phyloP scores from a whole-genome alignment of 1,284 basidiomycete species.

The Trametes pubescens region DNA sequence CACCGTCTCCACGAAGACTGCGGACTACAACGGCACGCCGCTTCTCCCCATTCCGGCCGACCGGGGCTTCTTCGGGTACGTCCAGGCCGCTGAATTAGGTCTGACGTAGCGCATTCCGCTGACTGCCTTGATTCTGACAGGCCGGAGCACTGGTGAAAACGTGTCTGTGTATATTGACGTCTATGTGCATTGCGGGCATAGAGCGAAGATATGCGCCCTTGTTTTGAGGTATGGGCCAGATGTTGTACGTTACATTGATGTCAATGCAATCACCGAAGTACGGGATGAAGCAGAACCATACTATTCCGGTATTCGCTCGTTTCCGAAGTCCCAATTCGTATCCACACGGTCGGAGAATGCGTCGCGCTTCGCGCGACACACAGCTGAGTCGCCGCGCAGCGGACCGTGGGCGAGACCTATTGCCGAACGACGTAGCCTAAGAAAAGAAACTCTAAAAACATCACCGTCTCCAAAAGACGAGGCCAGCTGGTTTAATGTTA shows the following conservation, averaged over 20 bases:
- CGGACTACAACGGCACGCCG: slow-evolving; percentile 38
- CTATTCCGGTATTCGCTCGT: too few relatives aligned
- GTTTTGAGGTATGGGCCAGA: neutral
- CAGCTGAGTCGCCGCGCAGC: too few relatives aligned
- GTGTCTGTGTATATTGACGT: neutral
- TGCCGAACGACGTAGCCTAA: too few relatives aligned
- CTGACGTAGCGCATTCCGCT: neutral
- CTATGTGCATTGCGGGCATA: neutral
- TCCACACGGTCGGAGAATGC: too few relatives aligned
- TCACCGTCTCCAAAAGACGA: too few relatives aligned
- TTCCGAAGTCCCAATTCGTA: too few relatives aligned
- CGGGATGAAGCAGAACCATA: too few relatives aligned
- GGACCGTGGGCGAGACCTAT: too few relatives aligned
- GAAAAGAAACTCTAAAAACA: too few relatives aligned
- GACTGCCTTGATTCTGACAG: neutral
- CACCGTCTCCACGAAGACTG: slow-evolving; percentile 47
- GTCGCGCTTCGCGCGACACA: too few relatives aligned
- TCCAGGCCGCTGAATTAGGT: neutral
- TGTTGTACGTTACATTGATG: neutral
- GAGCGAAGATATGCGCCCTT: neutral
- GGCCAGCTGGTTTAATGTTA: too few relatives aligned
- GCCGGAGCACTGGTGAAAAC: neutral
- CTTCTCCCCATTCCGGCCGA: slow-evolving; percentile 34
- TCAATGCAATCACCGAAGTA: neutral
- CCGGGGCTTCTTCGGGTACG: slow-evolving; percentile 28